phyloP scores from a whole-genome alignment of 2,329 filamentous ascomycete genomes.

The Pseudocercospora cruenta region DNA sequence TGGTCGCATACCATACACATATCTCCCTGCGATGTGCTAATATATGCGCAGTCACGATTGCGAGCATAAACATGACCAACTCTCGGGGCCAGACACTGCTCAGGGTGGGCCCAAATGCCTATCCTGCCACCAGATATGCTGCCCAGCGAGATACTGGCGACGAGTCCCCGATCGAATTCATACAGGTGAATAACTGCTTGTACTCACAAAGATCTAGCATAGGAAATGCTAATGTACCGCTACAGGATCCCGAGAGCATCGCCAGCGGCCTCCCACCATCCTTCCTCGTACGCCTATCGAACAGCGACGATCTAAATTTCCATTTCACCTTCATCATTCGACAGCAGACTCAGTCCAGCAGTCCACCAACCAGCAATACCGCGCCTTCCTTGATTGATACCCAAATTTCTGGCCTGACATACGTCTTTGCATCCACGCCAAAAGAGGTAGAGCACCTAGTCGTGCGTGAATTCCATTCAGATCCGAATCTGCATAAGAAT shows the following conservation, averaged over 20 bases:
- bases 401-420: conserved; percentile 84
- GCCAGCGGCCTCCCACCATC: conserved; percentile 56
- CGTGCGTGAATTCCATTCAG: conserved; percentile 92
- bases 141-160: conserved; percentile 75
- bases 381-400: conserved; percentile 63
- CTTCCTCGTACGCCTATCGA: conserved; percentile 84
- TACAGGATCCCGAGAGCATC: conserved; percentile 73
- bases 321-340: conserved; percentile 86
- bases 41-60: conserved; percentile 72
- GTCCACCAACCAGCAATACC: conserved; percentile 18
- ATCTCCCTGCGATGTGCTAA: conserved; percentile 11
- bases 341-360: conserved; percentile 49
- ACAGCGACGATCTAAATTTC: conserved; percentile 91
- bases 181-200: conserved; percentile 68
- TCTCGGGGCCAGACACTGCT: conserved; percentile 76
- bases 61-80: conserved; percentile 80
- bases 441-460: conserved; percentile 92
- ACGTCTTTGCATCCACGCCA: conserved; percentile 81
- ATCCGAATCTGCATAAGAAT: conserved; percentile 97
- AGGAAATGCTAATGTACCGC: conserved; percentile 9
- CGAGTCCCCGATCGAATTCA: conserved; percentile 78
- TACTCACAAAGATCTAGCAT: not conserved
- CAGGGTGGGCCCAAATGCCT: conserved; percentile 81
- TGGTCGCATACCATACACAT: conserved; percentile 47
- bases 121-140: conserved; percentile 77